Base-by-base conservation (phyloP, 306 rosid species). In the Rubus parviflorus region DNA sequence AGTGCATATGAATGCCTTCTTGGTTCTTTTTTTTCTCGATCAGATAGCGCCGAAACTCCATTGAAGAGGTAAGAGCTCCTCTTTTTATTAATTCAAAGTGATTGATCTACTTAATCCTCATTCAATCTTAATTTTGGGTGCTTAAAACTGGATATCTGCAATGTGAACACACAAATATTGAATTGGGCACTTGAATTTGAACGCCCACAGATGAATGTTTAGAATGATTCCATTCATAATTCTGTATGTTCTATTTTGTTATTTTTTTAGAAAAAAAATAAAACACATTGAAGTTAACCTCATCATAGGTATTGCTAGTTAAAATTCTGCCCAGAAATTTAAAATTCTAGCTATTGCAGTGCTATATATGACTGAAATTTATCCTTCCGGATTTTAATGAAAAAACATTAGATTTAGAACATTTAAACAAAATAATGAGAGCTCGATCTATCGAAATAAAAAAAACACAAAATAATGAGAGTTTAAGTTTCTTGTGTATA, bases 1-100 rank as follows among this genome's bases (percentile, higher is more conserved):
- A 6, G 3, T 82, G 86, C 86, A 82, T 77, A 78, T 49, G 38
- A 83, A 79, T 83, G 81, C 64, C 72, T 43, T 73, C 68, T 47
- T 75, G 70, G 52, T 78, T 72, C 42, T 14, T 45, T 30, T 45
- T 15, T 4, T 17, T 47, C 19, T 76, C 10, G 10, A 14, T 10
- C 37, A 22, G 4, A 53, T 60, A 23, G 65, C 40, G 25, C 42
- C 0, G 38, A 58, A 58, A 38, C 53, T n/a, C 11, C 15, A 37
- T 14, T 10, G 5, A 13, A 19, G 1, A 38, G 51, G 76, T 72
- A 72, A 53, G 40, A 61, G 42, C 67, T 61, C 2, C 42, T 61
- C 25, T 30, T 19, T 25, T 25, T 30, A 9, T 30, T 61, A 5
- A 5, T 42, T 42, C 46, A 4, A 5, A 42, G 46, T 42, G 46